Percentiles rank a stretch among this genome's conserved stretches.
Evolutionary conservation across 1,284 basidiomycete species (phyloP).

Genomic region (Inonotus obliquus): DNA sequence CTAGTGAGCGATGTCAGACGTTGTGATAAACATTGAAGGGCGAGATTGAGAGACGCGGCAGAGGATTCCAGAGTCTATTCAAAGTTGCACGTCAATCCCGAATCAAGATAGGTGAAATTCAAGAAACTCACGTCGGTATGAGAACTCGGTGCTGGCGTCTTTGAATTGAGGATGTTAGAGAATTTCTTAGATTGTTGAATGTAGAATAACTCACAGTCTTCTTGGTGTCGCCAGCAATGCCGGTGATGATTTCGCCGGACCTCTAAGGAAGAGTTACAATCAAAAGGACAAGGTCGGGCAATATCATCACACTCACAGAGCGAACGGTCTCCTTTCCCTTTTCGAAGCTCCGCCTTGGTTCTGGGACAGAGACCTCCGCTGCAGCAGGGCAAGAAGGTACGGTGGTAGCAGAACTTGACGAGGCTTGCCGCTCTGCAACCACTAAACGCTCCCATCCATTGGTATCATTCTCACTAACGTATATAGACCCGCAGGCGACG

Average conservation of each 20-base stretch:
- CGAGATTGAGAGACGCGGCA: constrained; percentile 41
- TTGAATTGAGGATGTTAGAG: not conserved
- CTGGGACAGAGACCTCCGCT: not conserved
- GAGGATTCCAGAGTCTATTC: constrained; percentile 2
- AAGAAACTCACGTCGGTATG: not conserved
- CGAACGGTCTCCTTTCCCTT: not conserved
- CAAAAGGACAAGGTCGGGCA: not conserved
- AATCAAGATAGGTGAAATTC: not conserved
- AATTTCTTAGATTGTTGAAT: not conserved
- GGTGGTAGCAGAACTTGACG: not conserved
- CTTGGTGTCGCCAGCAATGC: not conserved
- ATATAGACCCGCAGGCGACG: constrained; percentile 64
- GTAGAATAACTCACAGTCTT: not conserved
- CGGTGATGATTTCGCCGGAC: not conserved
- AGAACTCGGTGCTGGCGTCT: not conserved
- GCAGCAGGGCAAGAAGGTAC: not conserved
- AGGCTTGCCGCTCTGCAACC: constrained; percentile 24
- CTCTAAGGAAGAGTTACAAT: not conserved
- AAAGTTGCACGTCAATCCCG: not conserved
- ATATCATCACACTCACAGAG: not conserved
- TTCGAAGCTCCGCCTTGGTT: not conserved
- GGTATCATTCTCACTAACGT: constrained; percentile 48
- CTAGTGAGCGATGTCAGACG: constrained; percentile 43
- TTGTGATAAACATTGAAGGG: constrained; percentile 50
- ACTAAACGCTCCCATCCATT: constrained; percentile 47